Conservation (phyloP, 2,329 filamentous ascomycete species). For the Colletotrichum tamarilloi region DNA sequence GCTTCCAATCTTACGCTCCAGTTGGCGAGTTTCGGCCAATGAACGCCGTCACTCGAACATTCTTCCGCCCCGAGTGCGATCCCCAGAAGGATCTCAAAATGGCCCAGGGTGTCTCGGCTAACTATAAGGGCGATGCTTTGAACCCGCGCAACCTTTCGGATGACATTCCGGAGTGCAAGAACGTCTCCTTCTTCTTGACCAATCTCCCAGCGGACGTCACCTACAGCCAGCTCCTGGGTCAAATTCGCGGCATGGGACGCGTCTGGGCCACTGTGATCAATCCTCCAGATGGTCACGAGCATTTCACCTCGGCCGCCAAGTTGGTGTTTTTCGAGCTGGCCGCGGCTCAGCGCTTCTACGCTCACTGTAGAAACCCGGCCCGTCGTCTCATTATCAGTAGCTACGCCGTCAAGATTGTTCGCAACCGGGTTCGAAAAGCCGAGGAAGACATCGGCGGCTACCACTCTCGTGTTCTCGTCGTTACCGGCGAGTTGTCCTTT, state of each 20-base stretch:
- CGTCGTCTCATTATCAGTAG: conserved; percentile 50
- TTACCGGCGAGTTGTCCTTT: conserved; percentile 56
- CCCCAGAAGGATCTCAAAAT: conserved; percentile 17
- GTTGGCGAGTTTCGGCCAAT: conserved; percentile 16
- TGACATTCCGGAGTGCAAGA: conserved; percentile 51
- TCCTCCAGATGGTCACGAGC: conserved; percentile 52
- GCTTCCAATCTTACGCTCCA: background rate
- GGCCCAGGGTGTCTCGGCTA: conserved; percentile 41
- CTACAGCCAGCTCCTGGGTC: conserved; percentile 54
- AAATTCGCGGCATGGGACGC: conserved; percentile 59
- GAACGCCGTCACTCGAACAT: conserved; percentile 11
- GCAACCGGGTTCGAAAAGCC: conserved; percentile 60
- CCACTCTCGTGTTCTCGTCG: conserved; percentile 61
- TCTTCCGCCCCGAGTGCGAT: background rate
- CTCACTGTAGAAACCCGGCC: conserved; percentile 31
- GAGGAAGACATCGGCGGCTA: conserved; percentile 40
- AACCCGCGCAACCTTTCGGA: conserved; percentile 52
- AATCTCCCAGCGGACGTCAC: conserved; percentile 58
- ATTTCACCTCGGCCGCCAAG: conserved; percentile 56
- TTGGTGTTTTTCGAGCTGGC: conserved; percentile 59
- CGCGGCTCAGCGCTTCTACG: conserved; percentile 49
- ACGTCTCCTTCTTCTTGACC: conserved; percentile 65
- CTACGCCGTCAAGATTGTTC: conserved; percentile 50
- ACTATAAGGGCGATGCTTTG: conserved; percentile 52
- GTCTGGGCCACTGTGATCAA: conserved; percentile 65